Evolutionary conservation across 1,284 basidiomycete species (phyloP).

Genomic region (Calocybe gambosa): DNA sequence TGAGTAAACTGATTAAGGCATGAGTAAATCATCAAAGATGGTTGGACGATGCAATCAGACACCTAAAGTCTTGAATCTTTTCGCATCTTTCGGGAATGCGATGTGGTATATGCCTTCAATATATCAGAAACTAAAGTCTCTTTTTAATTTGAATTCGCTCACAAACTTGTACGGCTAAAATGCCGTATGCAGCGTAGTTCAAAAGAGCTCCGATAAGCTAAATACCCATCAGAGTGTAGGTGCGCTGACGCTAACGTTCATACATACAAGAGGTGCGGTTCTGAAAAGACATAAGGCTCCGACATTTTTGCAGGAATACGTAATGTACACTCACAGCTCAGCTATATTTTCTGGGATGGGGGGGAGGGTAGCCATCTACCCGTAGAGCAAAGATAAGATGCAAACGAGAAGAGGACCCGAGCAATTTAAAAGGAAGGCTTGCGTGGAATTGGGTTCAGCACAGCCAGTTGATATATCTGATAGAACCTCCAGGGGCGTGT

Average conservation of each 20-base stretch:
- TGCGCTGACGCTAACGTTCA: neutral
- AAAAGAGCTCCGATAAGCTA: constrained; percentile 5
- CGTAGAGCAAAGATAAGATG: too few species aligned
- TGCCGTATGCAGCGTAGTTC: constrained; percentile 1
- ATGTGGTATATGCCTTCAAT: too few species aligned
- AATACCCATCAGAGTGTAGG: neutral
- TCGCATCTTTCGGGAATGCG: too few species aligned
- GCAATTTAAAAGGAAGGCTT: too few species aligned
- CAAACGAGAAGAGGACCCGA: too few species aligned
- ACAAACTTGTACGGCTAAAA: constrained; percentile 8
- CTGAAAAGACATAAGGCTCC: neutral
- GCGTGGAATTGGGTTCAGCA: too few species aligned
- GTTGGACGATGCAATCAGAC: too few species aligned
- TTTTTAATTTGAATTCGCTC: neutral
- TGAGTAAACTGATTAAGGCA: too few species aligned
- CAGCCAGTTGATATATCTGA: too few species aligned
- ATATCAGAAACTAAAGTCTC: neutral
- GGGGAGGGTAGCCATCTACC: neutral
- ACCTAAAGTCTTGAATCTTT: too few species aligned
- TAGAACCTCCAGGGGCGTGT: too few species aligned
- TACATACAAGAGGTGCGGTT: constrained; percentile 4
- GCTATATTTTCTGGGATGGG: constrained; percentile 3
- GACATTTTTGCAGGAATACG: neutral
- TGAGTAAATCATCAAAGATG: too few species aligned
- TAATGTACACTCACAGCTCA: neutral